Evolutionary conservation across 176 grass and related monocot species (phyloP), one percentile per base, ranked within the genome.

Genomic region (Olyra latifolia): DNA sequence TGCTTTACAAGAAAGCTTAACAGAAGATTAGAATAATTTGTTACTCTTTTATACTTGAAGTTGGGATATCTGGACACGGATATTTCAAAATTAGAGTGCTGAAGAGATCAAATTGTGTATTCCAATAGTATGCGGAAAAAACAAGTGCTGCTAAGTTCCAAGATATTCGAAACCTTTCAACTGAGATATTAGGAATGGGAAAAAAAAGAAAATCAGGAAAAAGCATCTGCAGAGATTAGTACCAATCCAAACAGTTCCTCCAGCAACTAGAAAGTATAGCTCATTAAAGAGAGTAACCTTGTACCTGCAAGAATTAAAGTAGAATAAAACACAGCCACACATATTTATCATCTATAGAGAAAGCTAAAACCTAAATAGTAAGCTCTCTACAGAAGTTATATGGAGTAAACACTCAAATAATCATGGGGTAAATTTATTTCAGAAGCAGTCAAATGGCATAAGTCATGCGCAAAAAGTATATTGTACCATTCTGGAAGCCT

Each of bases 191-290:
- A 58, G 22, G 23, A 53, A 55, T 42, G 2, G 35, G 15, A 53
- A 85, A 35, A 53, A 2, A 47, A 22, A 20, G 9, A 42, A 7
- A 23, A 80, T 13, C 5, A 48, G 47, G 4, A 75, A 67, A 22
- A 80, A 45, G n/a, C 28, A 53, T 61, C 4, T 50, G 83, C 3
- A 64, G 79, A 91, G 50, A 75, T 82, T 17, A 84, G 44, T 89
- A 97, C 95, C 95, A 80, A 91, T 97, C 95, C 95, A 97, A 81
- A 97, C 50, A 25, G 95, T 97, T 90, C 95, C 95, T 67, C 95
- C 95, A 66, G 92, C 95, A 54, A 97, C 92, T 54, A 97, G 85
- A 74, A 97, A 97, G 80, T 97, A 97, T 22, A 97, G 77, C 76
- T 97, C 95, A 72, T 97, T 97, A 65, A 97, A 97, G 83, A 94